These are phyloP conservation scores for Aspergillus sp. DNA, from an alignment of 2,329 filamentous ascomycete genomes.

Conservation along the genomic window DNA sequence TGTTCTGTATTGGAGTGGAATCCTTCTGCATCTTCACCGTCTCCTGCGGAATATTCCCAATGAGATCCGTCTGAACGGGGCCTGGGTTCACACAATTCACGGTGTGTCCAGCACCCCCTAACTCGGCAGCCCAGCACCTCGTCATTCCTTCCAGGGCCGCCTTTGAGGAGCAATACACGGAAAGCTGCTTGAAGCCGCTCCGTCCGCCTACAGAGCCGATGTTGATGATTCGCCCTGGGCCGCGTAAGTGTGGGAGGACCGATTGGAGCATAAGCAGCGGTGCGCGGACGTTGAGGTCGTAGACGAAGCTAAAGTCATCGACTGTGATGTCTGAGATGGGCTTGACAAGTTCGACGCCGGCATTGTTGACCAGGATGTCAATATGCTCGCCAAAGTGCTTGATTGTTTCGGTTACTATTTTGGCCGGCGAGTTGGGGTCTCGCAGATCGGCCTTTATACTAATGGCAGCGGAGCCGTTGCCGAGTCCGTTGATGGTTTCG, in stretches of 20 bases:
- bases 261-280: slow-evolving; percentile 13
- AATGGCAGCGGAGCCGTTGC: background rate
- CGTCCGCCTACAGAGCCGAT: slow-evolving; percentile 45
- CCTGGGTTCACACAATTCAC: slow-evolving; percentile 66
- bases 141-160: slow-evolving; percentile 66
- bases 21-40: slow-evolving; percentile 56
- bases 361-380: slow-evolving; percentile 17
- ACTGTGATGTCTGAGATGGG: background rate
- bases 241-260: slow-evolving; percentile 2
- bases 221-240: background rate
- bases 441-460: background rate
- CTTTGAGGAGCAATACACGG: slow-evolving; percentile 62
- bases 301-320: background rate
- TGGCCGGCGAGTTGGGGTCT: background rate
- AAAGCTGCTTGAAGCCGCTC: slow-evolving; percentile 49
- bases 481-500: background rate
- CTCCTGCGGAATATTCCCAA: slow-evolving; percentile 52
- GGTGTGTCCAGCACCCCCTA: slow-evolving; percentile 61
- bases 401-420: background rate
- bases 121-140: slow-evolving; percentile 61
- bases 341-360: background rate
- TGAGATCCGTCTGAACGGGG: slow-evolving; percentile 62
- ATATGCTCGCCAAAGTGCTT: background rate
- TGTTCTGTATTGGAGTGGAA: slow-evolving; percentile 6
- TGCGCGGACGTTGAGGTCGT: slow-evolving; percentile 15